Evolutionary conservation across 106 monocot species (phyloP), one percentile per base, ranked within the genome.

Genomic region (Acorus gramineus): DNA sequence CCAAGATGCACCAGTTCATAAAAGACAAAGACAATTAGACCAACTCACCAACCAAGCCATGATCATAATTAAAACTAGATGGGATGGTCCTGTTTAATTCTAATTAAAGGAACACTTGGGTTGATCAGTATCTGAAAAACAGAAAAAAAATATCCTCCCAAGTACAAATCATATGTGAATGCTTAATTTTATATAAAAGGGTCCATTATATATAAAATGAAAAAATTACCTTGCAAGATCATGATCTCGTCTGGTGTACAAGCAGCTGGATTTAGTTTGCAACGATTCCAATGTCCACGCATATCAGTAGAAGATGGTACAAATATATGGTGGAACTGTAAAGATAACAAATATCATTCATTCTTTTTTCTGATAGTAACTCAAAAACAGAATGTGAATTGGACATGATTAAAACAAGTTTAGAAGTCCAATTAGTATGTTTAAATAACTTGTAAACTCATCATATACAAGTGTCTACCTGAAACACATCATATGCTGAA

Each of bases 401-500:
- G 11, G 14, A 50, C 14, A 50, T 50, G 14, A 4, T 3, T 50
- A 3, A 7, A 13, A 64, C 13, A 69, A 49, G 11, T 14, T 47
- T 57, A 57, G 8, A 45, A 28, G 28, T 28, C 28, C 28, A 28
- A 28, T 28, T 28, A 0, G 28, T 1, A n/a, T n/a, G n/a, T n/a
- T n/a, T n/a, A n/a, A 28, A 28, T 0, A 28, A 28, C 28, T 28
- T 28, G 28, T 28, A 1, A 28, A 28, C 28, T 28, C 28, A 28
- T 28, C 28, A 28, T 28, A 0, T 28, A 0, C 28, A 28, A 28
- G 28, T 28, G 47, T 9, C 77, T 56, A 91, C 96, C 83, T 96
- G 96, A 52, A 74, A 96, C 42, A 74, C 73, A 70, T 96, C 96
- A 56, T 96, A 96, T 48, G 87, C 96, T 48, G 96, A 72, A 66